Conservation (phyloP, 352 stramenopile species). For the Nothophytophthora sp. region DNA sequence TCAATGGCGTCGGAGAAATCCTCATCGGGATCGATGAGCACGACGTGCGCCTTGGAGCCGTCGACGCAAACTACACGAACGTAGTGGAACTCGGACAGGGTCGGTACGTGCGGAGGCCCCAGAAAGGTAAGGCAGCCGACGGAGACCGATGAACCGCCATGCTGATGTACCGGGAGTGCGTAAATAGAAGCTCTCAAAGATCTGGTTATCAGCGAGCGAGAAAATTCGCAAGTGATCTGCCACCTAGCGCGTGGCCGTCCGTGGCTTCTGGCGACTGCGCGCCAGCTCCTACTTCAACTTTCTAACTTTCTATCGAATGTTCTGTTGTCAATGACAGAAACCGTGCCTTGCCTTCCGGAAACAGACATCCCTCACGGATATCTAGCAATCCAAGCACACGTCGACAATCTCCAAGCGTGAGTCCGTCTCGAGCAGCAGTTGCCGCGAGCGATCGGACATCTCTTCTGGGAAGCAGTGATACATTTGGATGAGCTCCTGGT, state of each 20-base stretch:
- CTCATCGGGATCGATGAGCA: not conserved
- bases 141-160: not conserved
- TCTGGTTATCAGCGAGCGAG: no score
- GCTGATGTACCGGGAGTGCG: no score
- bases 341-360: no score
- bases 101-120: conserved; percentile 1
- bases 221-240: conserved; percentile 3
- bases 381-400: conserved; percentile 38
- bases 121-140: conserved; percentile 1
- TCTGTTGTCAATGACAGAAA: no score
- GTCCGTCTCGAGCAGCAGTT: conserved; percentile 30
- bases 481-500: conserved; percentile 46
- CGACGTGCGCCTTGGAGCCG: not conserved
- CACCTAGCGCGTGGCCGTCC: not conserved
- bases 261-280: no score
- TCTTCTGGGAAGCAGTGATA: conserved; percentile 53
- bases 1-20: not conserved
- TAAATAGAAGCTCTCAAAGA: no score
- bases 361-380: no score
- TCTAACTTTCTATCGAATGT: no score
- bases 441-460: conserved; percentile 30
- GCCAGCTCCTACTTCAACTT: no score
- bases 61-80: not conserved
- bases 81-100: conserved; percentile 3
- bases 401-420: conserved; percentile 50